A percentile compares a stretch with the other conserved stretches of the same genome.
Conservation (phyloP, 495 filamentous ascomycete species). For the Penicillium manginii region DNA sequence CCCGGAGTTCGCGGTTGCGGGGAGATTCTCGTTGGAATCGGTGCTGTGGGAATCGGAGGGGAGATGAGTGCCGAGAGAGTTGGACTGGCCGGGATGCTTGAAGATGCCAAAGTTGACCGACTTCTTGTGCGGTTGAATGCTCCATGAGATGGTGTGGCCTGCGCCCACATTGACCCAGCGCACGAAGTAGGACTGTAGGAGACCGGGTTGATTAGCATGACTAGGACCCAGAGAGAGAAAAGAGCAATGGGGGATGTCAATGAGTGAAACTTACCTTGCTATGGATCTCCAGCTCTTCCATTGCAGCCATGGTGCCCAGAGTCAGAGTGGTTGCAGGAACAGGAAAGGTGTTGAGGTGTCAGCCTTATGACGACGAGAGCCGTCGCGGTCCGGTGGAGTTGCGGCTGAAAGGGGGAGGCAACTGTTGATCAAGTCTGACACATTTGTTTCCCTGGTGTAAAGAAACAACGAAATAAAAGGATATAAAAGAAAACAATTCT, state of each 20-base stretch:
- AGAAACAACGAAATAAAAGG: background rate
- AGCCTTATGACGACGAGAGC: constrained; percentile 19
- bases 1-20: constrained; percentile 27
- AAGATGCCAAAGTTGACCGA: constrained; percentile 98
- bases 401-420: constrained; percentile 28
- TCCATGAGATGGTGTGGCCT: constrained; percentile 94
- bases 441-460: background rate
- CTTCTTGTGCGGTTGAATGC: constrained; percentile 94
- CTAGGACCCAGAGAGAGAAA: background rate
- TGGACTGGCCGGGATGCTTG: constrained; percentile 81
- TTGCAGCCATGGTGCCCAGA: constrained; percentile 71
- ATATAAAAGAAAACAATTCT: background rate
- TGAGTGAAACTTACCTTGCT: constrained; percentile 72
- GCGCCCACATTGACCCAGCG: constrained; percentile 93
- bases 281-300: constrained; percentile 97
- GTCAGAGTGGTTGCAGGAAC: constrained; percentile 6
- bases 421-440: background rate
- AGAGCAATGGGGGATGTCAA: background rate
- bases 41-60: constrained; percentile 46
- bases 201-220: background rate
- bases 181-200: constrained; percentile 85
- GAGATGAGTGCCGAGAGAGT: constrained; percentile 52
- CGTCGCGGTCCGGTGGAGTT: constrained; percentile 26
- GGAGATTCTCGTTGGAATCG: constrained; percentile 47
- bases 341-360: background rate